Conservation (phyloP, 768 basidiomycete species). For the Grammothele lineata region DNA sequence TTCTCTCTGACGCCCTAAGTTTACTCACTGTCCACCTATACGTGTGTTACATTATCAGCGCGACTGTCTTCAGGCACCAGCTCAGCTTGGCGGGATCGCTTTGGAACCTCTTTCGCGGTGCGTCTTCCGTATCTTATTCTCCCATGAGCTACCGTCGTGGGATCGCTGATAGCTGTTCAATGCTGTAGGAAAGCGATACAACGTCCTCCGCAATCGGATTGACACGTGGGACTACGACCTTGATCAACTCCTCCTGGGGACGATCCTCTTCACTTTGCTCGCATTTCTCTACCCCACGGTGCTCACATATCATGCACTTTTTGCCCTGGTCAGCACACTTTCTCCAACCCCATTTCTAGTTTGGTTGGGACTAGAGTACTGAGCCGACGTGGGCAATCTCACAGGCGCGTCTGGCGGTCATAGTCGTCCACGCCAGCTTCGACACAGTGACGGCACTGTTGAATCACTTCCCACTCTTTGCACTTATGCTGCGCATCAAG, state of each 20-base stretch:
- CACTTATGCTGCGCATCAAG: constrained; percentile 77
- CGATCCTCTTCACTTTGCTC: constrained; percentile 79
- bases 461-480: constrained; percentile 92
- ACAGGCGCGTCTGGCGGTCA: constrained; percentile 51
- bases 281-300: constrained; percentile 85
- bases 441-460: constrained; percentile 71
- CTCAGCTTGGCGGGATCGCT: constrained; percentile 58
- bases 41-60: constrained; percentile 61
- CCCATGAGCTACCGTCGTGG: too few relatives aligned
- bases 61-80: constrained; percentile 57
- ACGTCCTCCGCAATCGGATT: constrained; percentile 79
- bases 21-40: constrained; percentile 71
- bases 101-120: constrained; percentile 91
- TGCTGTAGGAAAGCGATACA: constrained; percentile 81
- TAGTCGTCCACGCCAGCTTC: constrained; percentile 56
- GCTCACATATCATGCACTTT: constrained; percentile 79
- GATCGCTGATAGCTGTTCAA: too few relatives aligned
- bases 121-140: constrained; percentile 9
- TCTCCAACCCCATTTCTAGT: too few relatives aligned
- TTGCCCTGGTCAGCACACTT: constrained; percentile 65
- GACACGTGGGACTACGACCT: constrained; percentile 90
- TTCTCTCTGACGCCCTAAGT: constrained; percentile 61
- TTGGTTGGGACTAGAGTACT: too few relatives aligned
- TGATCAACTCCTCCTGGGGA: constrained; percentile 93
- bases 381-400: too few relatives aligned